Conservation (phyloP, 23 red algal genomes). For the Gracilaria caudata region DNA sequence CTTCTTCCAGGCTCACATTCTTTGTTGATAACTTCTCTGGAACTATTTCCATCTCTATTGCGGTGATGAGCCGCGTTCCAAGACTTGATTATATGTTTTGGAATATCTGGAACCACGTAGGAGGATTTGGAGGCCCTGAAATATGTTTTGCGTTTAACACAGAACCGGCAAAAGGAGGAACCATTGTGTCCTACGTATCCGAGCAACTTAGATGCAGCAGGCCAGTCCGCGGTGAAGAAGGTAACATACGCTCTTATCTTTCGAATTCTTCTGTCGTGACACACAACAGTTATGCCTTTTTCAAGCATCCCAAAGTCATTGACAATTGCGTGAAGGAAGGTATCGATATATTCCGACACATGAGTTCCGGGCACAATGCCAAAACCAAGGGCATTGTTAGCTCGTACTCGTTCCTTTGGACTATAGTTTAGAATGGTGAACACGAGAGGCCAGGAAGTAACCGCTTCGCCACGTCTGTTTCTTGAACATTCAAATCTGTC, state of each 20-base stretch:
- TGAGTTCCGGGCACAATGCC: conserved; percentile 8
- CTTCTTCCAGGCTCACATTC: background rate
- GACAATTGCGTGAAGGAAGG: background rate
- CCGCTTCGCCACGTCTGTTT: too few species aligned
- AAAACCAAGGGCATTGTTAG: background rate
- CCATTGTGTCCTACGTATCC: conserved; percentile 4
- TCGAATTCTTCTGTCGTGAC: background rate
- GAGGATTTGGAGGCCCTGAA: background rate
- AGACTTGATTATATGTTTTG: background rate
- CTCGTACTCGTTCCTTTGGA: background rate
- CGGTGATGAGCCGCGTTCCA: background rate
- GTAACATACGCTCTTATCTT: background rate
- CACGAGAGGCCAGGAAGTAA: too few species aligned
- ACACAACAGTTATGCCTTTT: background rate
- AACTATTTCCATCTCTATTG: background rate
- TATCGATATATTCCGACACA: conserved; percentile 3
- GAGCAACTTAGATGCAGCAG: background rate
- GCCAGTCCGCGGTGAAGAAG: conserved; percentile 26
- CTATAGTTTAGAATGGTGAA: too few species aligned
- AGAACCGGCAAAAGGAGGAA: background rate
- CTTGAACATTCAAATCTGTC: too few species aligned
- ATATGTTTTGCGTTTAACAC: background rate
- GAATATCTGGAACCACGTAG: background rate
- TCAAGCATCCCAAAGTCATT: background rate
- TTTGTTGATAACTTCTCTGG: background rate